phyloP scores from a whole-genome alignment of 345 rosid genomes.

The Salix koriyanagi region DNA sequence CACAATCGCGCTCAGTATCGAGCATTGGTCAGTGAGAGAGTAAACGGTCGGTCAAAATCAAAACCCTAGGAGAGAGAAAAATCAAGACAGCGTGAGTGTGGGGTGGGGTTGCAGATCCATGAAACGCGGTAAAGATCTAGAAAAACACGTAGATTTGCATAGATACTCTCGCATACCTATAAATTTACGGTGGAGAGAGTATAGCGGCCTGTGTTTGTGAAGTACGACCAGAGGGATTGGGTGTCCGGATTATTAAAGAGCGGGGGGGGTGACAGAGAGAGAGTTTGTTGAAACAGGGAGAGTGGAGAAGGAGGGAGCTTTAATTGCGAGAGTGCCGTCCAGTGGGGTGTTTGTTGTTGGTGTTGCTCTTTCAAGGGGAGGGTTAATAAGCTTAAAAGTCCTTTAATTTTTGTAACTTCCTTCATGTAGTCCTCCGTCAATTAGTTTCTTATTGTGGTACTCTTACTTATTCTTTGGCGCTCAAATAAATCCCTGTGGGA shows the following conservation, averaged over 20 bases:
- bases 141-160: neutral
- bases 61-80: constrained; percentile 54
- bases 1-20: constrained; percentile 30
- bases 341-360: neutral
- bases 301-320: neutral
- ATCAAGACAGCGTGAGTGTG: constrained; percentile 21
- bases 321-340: constrained; percentile 17
- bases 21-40: neutral
- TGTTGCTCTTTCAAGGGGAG: neutral
- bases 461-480: too few relatives aligned
- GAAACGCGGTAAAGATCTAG: constrained; percentile 51
- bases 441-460: too few relatives aligned
- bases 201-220: neutral
- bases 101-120: constrained; percentile 49
- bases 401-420: too few relatives aligned
- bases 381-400: too few relatives aligned
- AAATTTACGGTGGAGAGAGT: neutral
- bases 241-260: neutral
- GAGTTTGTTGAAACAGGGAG: neutral
- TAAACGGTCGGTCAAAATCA: neutral
- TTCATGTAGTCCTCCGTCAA: too few relatives aligned
- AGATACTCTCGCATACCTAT: neutral
- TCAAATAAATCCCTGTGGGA: too few relatives aligned
- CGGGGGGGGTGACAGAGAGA: neutral
- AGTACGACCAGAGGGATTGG: neutral